phyloP scores from a whole-genome alignment of 2,329 filamentous ascomycete species.

The Ophiocordyceps camponoti-floridani region DNA sequence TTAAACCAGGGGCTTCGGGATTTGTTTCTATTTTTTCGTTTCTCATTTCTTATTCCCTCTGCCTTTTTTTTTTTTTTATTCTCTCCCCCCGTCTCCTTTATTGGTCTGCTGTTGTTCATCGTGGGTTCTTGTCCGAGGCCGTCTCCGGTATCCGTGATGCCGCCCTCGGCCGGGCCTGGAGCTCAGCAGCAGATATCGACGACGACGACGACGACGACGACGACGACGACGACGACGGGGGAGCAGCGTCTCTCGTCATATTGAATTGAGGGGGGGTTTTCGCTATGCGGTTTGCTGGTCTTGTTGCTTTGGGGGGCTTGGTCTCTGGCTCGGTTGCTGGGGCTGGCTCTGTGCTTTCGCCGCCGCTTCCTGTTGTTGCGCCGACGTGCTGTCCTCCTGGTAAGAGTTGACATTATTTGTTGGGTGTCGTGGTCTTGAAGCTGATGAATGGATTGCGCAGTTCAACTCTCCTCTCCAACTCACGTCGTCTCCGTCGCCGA shows the following conservation, averaged over 20 bases:
- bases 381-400: background rate
- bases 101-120: no score
- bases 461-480: constrained; percentile 1
- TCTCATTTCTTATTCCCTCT: background rate
- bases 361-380: background rate
- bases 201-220: no score
- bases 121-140: background rate
- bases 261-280: no score
- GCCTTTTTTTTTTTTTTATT: background rate
- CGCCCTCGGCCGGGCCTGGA: background rate
- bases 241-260: no score
- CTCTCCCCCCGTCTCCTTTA: background rate
- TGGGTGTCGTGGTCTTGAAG: no score
- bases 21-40: no score
- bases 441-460: background rate
- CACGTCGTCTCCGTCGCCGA: constrained; percentile 3
- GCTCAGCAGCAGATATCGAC: background rate
- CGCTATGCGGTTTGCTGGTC: no score
- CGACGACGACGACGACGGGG: no score
- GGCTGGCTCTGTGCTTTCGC: background rate
- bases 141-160: background rate
- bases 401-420: background rate
- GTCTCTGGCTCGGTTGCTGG: no score
- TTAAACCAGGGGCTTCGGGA: no score
- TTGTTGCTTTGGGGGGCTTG: no score